Percentiles rank a stretch among this genome's conserved stretches.
Evolutionary conservation across 2,329 filamentous ascomycete species (phyloP).

Genomic region (Paramyrothecium sp.): DNA sequence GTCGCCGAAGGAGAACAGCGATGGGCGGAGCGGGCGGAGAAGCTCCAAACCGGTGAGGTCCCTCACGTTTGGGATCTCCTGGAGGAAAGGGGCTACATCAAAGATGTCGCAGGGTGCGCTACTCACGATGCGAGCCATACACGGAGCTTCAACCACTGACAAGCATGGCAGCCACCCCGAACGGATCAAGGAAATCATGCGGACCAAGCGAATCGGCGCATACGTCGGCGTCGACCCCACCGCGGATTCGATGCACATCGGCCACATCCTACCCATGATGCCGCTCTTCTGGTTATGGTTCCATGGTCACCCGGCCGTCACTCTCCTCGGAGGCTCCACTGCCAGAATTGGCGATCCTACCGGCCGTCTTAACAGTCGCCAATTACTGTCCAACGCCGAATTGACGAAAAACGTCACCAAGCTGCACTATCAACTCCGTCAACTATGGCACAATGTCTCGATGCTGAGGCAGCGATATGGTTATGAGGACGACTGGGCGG

Average conservation of each 20-base stretch:
- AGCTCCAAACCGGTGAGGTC: constrained; percentile 48
- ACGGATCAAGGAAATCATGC: constrained; percentile 63
- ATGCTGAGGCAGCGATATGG: constrained; percentile 63
- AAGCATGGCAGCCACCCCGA: constrained; percentile 36
- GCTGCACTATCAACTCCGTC: constrained; percentile 68
- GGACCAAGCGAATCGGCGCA: constrained; percentile 63
- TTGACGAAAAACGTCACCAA: constrained; percentile 64
- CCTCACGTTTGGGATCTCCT: constrained; percentile 62
- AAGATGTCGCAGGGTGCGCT: constrained; percentile 70
- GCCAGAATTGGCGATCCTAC: constrained; percentile 78
- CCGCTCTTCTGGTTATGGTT: constrained; percentile 82
- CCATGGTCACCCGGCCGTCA: constrained; percentile 67
- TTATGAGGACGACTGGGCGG: constrained; percentile 61
- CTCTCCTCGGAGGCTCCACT: constrained; percentile 72
- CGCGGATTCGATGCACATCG: constrained; percentile 74
- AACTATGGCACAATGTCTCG: constrained; percentile 74
- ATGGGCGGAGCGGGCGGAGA: constrained; percentile 47
- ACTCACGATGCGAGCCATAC: not conserved
- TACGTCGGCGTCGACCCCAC: constrained; percentile 86
- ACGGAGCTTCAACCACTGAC: constrained; percentile 1
- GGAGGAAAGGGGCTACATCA: constrained; percentile 70
- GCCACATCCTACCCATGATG: constrained; percentile 80
- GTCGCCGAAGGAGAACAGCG: constrained; percentile 34
- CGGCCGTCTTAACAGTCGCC: constrained; percentile 62
- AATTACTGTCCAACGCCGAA: constrained; percentile 47